Evolutionary conservation across 1,284 basidiomycete genomes (phyloP), one percentile per base, ranked within the genome.

Genomic region (Fomitiporia mediterranea): DNA sequence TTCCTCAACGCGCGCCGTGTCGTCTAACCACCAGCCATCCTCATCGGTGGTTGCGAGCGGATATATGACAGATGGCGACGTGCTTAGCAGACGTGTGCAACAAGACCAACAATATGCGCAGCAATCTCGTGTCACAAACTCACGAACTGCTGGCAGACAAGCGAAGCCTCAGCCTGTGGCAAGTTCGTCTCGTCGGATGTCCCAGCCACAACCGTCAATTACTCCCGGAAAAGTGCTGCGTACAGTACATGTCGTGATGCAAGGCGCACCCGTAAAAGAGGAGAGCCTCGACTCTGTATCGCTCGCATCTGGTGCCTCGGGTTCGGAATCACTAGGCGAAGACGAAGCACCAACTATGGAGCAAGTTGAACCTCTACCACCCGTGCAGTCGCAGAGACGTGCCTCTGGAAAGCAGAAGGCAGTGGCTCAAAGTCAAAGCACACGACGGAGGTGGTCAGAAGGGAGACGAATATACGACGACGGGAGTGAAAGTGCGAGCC

Each of bases 211-310:
- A 3, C 64, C 69, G 42, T n/a, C 21, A 0, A 15, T 9, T 9
- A n/a, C 21, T 7, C 44, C 21, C 7, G 25, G 44, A 3, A 62
- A 62, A 25, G 53, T 77, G 19, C 68, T 78, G 27, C 72, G 75
- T 19, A 74, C 74, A 13, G 76, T 78, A 17, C 71, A 73, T 4
- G 74, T 76, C 30, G 64, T 74, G 2, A 67, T 77, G 17, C 68
- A 77, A 48, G 39, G 30, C 15, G 67, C 74, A 2, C 75, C 74
- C 17, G 69, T 76, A 37, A 76, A 77, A 59, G 74, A 77, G 57
- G 75, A 77, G 61, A 70, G 69, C 21, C 53, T 65, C 0, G 70
- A 70, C 15, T 46, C 42, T 9, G 44, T 42, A 9, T 27, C 38
- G 9, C 27, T 56, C 7, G 15, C 19, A 11, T 9, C n/a, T 0